These are phyloP conservation scores for Ophiostoma angusticollis DNA, from an alignment of 2,329 filamentous ascomycete species.

Conservation along the genomic window DNA sequence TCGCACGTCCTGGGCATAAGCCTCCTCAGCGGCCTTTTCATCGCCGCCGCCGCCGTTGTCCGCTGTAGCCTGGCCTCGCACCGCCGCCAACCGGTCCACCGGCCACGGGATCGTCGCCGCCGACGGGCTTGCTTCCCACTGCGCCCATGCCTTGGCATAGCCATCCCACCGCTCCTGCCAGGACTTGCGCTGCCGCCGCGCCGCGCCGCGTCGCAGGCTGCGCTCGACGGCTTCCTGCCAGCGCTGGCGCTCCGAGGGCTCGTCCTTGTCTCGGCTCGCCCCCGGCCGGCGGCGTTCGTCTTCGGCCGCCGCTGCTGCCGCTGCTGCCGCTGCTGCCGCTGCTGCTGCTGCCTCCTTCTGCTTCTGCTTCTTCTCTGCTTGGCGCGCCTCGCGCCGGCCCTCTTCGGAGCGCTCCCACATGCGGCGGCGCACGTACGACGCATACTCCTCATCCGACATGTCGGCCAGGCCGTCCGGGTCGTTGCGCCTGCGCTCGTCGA, in stretches of 20 bases:
- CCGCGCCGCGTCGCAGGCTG: slow-evolving; percentile 54
- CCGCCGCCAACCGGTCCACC: slow-evolving; percentile 29
- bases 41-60: background rate
- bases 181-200: slow-evolving; percentile 38
- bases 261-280: too few relatives aligned
- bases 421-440: slow-evolving; percentile 64
- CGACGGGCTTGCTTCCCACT: slow-evolving; percentile 30
- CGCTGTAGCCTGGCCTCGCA: background rate
- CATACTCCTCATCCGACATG: slow-evolving; percentile 92
- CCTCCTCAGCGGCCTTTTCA: background rate
- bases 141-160: slow-evolving; percentile 52
- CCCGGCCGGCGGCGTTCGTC: too few relatives aligned
- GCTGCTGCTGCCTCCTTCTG: slow-evolving; percentile 22
- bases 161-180: slow-evolving; percentile 50
- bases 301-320: slow-evolving; percentile 30
- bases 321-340: slow-evolving; percentile 36
- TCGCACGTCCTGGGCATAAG: slow-evolving; percentile 44
- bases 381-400: slow-evolving; percentile 65
- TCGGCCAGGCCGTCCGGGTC: slow-evolving; percentile 48
- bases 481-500: slow-evolving; percentile 18
- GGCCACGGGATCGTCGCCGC: slow-evolving; percentile 51
- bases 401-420: slow-evolving; percentile 97
- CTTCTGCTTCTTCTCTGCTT: slow-evolving; percentile 40
- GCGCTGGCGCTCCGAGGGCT: slow-evolving; percentile 17
- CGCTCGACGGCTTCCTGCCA: slow-evolving; percentile 47